These are phyloP conservation scores for Phytopythium cucurbitacearum DNA, from an alignment of 352 stramenopile species.

Conservation along the genomic window DNA sequence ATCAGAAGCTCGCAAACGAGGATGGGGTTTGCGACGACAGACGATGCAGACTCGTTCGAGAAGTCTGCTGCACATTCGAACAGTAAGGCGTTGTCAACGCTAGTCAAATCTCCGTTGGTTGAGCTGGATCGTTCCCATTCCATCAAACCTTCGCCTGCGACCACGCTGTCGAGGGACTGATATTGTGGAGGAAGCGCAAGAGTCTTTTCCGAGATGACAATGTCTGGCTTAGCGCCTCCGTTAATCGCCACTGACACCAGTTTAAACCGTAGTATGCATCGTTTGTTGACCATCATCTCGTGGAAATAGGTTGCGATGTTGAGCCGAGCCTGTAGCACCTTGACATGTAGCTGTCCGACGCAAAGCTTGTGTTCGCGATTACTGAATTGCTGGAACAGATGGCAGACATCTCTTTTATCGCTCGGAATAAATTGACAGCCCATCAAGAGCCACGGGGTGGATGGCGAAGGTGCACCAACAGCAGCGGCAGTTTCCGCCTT, in stretches of 20 bases:
- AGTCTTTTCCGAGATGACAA: no score
- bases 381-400: not conserved
- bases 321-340: slow-evolving; percentile 17
- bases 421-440: slow-evolving; percentile 42
- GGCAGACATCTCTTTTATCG: not conserved
- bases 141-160: no score
- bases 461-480: not conserved
- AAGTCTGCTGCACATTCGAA: not conserved
- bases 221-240: no score
- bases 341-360: slow-evolving; percentile 28
- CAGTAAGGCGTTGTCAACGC: not conserved
- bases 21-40: slow-evolving; percentile 17
- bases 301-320: slow-evolving; percentile 13
- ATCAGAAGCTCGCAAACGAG: slow-evolving; percentile 22
- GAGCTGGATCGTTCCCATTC: no score
- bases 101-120: no score
- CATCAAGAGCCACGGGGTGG: slow-evolving; percentile 20
- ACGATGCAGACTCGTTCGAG: not conserved
- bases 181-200: no score
- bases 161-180: no score
- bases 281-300: slow-evolving; percentile 11
- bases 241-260: not conserved
- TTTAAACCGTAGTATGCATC: slow-evolving; percentile 8
- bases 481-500: no score
- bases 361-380: slow-evolving; percentile 3